phyloP scores from a whole-genome alignment of 306 rosid species.

The Prunus mume region DNA sequence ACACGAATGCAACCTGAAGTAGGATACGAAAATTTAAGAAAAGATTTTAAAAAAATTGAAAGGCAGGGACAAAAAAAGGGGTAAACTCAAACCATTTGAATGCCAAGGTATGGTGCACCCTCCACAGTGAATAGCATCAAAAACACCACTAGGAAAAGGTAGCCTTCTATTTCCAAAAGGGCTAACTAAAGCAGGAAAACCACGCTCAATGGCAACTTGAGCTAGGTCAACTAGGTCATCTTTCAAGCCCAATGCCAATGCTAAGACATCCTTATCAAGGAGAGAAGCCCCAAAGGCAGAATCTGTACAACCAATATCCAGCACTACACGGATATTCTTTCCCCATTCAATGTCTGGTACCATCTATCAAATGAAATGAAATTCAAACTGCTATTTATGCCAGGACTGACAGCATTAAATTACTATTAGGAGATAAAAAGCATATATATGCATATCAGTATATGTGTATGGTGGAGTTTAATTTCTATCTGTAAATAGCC shows the following conservation, averaged over 20 bases:
- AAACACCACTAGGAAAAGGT: slow-evolving; percentile 85
- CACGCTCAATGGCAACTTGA: slow-evolving; percentile 90
- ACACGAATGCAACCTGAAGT: slow-evolving; percentile 7
- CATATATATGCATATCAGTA: neutral
- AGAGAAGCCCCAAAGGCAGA: slow-evolving; percentile 71
- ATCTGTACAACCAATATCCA: slow-evolving; percentile 79
- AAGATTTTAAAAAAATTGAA: neutral
- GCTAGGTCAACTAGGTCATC: slow-evolving; percentile 84
- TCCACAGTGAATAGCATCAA: slow-evolving; percentile 85
- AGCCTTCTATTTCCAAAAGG: slow-evolving; percentile 72
- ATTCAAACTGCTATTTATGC: slow-evolving; percentile 22
- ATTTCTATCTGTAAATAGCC: neutral
- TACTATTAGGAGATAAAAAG: neutral
- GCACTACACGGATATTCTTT: slow-evolving; percentile 76
- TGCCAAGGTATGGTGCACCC: slow-evolving; percentile 80
- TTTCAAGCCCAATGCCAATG: slow-evolving; percentile 86
- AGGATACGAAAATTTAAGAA: neutral
- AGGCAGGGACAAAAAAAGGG: neutral
- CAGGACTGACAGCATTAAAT: slow-evolving; percentile 10
- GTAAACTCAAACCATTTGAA: slow-evolving; percentile 60
- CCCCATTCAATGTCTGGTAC: slow-evolving; percentile 99
- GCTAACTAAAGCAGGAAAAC: slow-evolving; percentile 74
- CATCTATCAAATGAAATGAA: slow-evolving; percentile 57
- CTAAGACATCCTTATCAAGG: slow-evolving; percentile 73
- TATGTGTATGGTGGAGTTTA: neutral